A percentile compares a stretch with the other conserved stretches of the same genome.
Evolutionary conservation across 768 basidiomycete genomes (phyloP).

Genomic region (Terana coerulea): DNA sequence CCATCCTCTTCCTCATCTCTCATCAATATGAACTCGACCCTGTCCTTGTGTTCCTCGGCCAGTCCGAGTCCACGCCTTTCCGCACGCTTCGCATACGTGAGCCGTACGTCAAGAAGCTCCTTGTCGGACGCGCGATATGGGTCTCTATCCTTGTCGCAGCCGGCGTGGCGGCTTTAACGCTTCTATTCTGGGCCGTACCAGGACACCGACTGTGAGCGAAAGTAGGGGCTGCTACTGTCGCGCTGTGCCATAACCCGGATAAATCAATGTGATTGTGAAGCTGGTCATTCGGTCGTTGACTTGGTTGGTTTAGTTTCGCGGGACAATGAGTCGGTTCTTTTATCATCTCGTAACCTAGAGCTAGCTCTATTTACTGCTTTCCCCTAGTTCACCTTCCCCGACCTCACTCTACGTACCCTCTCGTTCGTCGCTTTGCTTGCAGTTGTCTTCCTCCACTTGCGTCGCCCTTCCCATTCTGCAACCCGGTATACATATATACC

Average conservation of each 20-base stretch:
- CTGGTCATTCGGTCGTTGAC: neutral
- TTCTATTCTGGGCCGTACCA: conserved; percentile 95
- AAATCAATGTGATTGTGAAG: neutral
- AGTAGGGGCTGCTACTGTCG: neutral
- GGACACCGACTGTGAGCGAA: conserved; percentile 73
- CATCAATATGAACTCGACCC: conserved; percentile 98
- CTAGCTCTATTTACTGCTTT: neutral
- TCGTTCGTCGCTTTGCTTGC: conserved; percentile 6
- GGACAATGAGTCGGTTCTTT: no score
- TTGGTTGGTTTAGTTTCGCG: neutral
- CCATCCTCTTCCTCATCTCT: conserved; percentile 86
- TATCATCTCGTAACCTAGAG: neutral
- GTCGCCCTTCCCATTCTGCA: conserved; percentile 4
- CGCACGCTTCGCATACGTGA: conserved; percentile 88
- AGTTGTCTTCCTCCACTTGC: neutral
- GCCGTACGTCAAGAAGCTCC: conserved; percentile 88
- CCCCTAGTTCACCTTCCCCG: neutral
- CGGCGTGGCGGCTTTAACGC: conserved; percentile 75
- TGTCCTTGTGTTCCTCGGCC: conserved; percentile 86
- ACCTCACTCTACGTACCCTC: neutral
- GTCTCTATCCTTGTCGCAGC: conserved; percentile 75
- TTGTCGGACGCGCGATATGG: conserved; percentile 90
- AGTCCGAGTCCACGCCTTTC: conserved; percentile 97
- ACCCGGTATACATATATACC: no score
- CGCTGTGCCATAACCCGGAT: neutral